Evolutionary conservation across 805 yeast species (phyloP).

Genomic region (Dipodascus albidus): DNA sequence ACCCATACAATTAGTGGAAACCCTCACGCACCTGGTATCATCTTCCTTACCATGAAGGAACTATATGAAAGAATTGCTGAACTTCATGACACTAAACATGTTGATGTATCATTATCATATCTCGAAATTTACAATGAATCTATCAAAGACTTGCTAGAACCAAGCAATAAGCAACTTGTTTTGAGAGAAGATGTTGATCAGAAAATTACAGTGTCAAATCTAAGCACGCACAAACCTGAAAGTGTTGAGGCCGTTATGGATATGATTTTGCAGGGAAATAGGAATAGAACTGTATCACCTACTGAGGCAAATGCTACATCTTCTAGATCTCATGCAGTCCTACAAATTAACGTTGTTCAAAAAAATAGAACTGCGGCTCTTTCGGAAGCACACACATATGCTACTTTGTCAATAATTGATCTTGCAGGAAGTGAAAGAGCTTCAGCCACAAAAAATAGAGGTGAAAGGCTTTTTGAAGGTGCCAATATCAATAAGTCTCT

Average conservation of each 20-base stretch:
- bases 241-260: slow-evolving; percentile 37
- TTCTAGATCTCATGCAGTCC: slow-evolving; percentile 87
- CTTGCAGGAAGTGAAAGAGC: slow-evolving; percentile 95
- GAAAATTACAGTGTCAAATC: slow-evolving; percentile 58
- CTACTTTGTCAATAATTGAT: slow-evolving; percentile 80
- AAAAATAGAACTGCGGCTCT: slow-evolving; percentile 49
- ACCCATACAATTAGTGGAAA: slow-evolving; percentile 83
- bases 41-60: slow-evolving; percentile 67
- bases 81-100: slow-evolving; percentile 38
- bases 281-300: slow-evolving; percentile 69
- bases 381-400: slow-evolving; percentile 56
- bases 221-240: slow-evolving; percentile 49
- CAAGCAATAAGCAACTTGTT: slow-evolving; percentile 27
- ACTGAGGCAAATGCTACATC: slow-evolving; percentile 88
- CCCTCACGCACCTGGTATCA: slow-evolving; percentile 63
- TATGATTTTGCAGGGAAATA: slow-evolving; percentile 58
- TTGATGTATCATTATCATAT: slow-evolving; percentile 53
- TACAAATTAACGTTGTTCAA: slow-evolving; percentile 66
- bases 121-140: slow-evolving; percentile 88
- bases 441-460: slow-evolving; percentile 75
- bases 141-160: slow-evolving; percentile 65
- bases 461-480: slow-evolving; percentile 74
- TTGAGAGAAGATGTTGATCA: slow-evolving; percentile 63
- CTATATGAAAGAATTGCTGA: slow-evolving; percentile 52
- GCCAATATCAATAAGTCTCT: slow-evolving; percentile 87